Evolutionary conservation across 228 moss, liverwort and hornwort species (phyloP).

Genomic region (Sphagnum magellanicum): DNA sequence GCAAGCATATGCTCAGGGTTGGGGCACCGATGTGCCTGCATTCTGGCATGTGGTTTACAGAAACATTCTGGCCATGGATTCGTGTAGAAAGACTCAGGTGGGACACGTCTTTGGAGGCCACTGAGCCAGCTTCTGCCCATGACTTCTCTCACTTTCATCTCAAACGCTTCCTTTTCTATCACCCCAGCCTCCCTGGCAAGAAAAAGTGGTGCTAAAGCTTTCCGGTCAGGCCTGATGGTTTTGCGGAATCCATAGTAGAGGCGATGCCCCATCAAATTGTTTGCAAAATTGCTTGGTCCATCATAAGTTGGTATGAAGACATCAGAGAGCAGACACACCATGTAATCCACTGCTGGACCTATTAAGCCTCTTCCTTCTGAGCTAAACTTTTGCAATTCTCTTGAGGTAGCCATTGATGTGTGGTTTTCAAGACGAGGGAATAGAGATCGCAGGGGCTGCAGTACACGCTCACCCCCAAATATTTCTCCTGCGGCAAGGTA

Average conservation of each 20-base stretch:
- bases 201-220: slow-evolving; percentile 63
- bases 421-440: slow-evolving; percentile 76
- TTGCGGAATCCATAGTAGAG: slow-evolving; percentile 71
- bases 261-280: slow-evolving; percentile 76
- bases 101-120: slow-evolving; percentile 38
- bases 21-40: slow-evolving; percentile 29
- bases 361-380: slow-evolving; percentile 49
- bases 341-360: slow-evolving; percentile 81
- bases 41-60: slow-evolving; percentile 34
- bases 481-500: slow-evolving; percentile 74
- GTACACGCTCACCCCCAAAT: slow-evolving; percentile 61
- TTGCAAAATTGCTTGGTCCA: slow-evolving; percentile 87
- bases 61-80: slow-evolving; percentile 92
- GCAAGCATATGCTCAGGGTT: slow-evolving; percentile 15
- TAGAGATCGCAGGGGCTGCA: slow-evolving; percentile 66
- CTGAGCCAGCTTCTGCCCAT: slow-evolving; percentile 32
- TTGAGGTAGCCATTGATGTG: slow-evolving; percentile 39
- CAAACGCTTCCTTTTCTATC: slow-evolving; percentile 34
- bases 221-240: slow-evolving; percentile 57
- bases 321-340: slow-evolving; percentile 78
- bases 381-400: slow-evolving; percentile 46
- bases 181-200: slow-evolving; percentile 37
- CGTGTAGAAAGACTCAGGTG: slow-evolving; percentile 61
- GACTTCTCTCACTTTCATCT: slow-evolving; percentile 26
- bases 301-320: slow-evolving; percentile 80